Conservation (phyloP, 768 basidiomycete genomes). For the Podaxis pistillaris region DNA sequence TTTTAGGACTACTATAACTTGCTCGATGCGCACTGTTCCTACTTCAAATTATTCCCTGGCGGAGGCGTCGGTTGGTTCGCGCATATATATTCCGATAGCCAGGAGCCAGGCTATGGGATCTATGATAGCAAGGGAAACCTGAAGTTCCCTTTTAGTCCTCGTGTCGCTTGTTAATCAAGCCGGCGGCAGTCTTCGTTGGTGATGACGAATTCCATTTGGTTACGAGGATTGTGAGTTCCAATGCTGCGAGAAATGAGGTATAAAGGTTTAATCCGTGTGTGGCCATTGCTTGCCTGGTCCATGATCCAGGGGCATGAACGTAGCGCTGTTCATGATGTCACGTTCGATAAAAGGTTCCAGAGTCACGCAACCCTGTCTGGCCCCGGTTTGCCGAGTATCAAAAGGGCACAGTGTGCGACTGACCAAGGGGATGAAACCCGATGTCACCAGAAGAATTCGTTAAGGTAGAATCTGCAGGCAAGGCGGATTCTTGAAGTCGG, state of each 20-base stretch:
- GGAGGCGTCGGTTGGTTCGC: conserved; percentile 83
- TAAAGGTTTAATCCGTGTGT: no score
- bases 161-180: conserved; percentile 48
- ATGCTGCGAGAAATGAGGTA: no score
- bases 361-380: not conserved
- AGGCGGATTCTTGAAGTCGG: not conserved
- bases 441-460: not conserved
- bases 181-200: not conserved
- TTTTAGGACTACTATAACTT: conserved; percentile 58
- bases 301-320: no score
- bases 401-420: not conserved
- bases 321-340: not conserved
- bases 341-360: not conserved
- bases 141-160: conserved; percentile 68
- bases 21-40: conserved; percentile 60
- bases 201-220: not conserved
- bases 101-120: conserved; percentile 72
- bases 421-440: not conserved
- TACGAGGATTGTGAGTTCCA: not conserved
- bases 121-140: conserved; percentile 44
- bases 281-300: no score
- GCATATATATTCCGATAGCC: conserved; percentile 70
- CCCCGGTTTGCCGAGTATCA: not conserved
- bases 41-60: conserved; percentile 55
- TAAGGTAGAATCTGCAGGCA: not conserved